A percentile compares a stretch with the other conserved stretches of the same genome.
Conservation (phyloP, 208 protist genomes). For the Leishmania aethiopica region DNA sequence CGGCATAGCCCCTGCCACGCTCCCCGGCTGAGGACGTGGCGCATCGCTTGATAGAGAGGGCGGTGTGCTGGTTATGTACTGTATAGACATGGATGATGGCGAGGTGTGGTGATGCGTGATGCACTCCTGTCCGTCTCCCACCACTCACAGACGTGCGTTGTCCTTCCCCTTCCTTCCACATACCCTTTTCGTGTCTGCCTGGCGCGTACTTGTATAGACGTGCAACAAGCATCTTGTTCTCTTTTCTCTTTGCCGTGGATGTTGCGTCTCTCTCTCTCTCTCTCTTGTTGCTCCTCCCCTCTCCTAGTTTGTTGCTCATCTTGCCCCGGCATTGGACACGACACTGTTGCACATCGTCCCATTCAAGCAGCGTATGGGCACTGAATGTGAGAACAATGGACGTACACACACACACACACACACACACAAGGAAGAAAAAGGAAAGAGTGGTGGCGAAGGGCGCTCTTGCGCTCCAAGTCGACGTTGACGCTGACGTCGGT, state of each 20-base stretch:
- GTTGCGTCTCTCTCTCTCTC: too few relatives aligned
- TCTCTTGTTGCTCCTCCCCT: background rate
- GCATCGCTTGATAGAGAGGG: background rate
- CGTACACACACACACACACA: background rate
- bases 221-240: background rate
- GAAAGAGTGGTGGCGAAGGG: background rate
- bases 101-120: background rate
- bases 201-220: background rate
- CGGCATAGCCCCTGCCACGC: conserved; percentile 2
- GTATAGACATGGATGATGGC: background rate
- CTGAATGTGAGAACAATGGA: background rate
- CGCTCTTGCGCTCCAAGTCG: background rate
- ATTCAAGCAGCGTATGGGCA: background rate
- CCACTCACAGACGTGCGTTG: background rate
- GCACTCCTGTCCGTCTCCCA: background rate
- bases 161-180: background rate
- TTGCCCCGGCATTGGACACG: background rate
- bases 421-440: background rate
- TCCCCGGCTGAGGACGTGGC: too few relatives aligned
- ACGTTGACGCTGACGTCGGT: background rate
- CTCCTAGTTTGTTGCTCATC: background rate
- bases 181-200: background rate
- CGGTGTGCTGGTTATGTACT: background rate
- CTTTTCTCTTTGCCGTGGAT: background rate
- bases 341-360: background rate